phyloP scores from a whole-genome alignment of 495 filamentous ascomycete genomes.

The Durotheca rogersii region DNA sequence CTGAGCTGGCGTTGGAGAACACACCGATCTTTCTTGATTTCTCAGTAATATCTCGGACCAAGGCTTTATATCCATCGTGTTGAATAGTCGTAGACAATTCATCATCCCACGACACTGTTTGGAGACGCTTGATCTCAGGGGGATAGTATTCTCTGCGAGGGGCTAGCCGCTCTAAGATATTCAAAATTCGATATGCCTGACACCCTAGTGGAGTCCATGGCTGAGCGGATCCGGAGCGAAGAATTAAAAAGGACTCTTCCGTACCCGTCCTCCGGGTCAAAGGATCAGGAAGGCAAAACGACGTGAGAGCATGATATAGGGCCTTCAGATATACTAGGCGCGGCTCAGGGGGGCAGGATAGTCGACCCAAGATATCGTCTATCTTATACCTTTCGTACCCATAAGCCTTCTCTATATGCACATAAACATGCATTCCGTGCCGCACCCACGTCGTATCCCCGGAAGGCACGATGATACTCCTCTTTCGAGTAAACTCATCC shows the following conservation, averaged over 20 bases:
- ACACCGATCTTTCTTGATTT: conserved; percentile 40
- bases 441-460: conserved; percentile 19
- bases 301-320: conserved; percentile 61
- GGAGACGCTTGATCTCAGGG: conserved; percentile 46
- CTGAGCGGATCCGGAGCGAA: conserved; percentile 51
- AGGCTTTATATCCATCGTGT: conserved; percentile 47
- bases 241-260: conserved; percentile 56
- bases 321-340: conserved; percentile 52
- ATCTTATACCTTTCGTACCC: conserved; percentile 49
- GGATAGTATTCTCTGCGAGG: conserved; percentile 61
- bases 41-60: conserved; percentile 45
- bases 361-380: conserved; percentile 48
- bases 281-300: conserved; percentile 57
- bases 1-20: conserved; percentile 23
- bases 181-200: conserved; percentile 29
- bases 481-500: conserved; percentile 31
- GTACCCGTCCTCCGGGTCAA: conserved; percentile 61
- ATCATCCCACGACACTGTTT: conserved; percentile 50
- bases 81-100: conserved; percentile 53
- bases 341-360: conserved; percentile 50
- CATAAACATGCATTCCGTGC: conserved; percentile 36
- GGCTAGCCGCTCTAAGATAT: conserved; percentile 45
- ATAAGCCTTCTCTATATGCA: conserved; percentile 20
- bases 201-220: conserved; percentile 41
- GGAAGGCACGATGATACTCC: conserved; percentile 44